Evolutionary conservation across 345 rosid species (phyloP).

Genomic region (Microthlaspi erraticum): DNA sequence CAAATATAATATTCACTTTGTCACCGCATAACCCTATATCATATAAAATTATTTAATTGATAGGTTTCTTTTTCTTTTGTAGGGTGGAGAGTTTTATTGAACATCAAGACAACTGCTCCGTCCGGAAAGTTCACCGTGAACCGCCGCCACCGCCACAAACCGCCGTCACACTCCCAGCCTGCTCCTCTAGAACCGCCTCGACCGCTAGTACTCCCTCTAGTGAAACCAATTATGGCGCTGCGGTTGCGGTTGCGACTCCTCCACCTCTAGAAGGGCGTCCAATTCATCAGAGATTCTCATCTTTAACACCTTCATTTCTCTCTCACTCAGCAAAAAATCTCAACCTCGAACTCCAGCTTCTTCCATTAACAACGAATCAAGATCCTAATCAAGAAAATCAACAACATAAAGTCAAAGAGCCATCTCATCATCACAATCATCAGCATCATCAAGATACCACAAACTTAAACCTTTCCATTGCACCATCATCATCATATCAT

Average conservation of each 20-base stretch:
- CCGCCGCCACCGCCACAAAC: slow-evolving; percentile 52
- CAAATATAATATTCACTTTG: slow-evolving; percentile 48
- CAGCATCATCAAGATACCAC: slow-evolving; percentile 39
- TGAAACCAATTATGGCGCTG: slow-evolving; percentile 60
- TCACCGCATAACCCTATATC: slow-evolving; percentile 52
- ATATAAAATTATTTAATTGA: slow-evolving; percentile 4
- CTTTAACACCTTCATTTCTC: slow-evolving; percentile 15
- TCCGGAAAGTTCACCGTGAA: slow-evolving; percentile 55
- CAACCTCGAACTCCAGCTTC: slow-evolving; percentile 76
- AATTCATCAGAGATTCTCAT: slow-evolving; percentile 26
- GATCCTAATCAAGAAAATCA: slow-evolving; percentile 39
- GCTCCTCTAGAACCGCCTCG: slow-evolving; percentile 76
- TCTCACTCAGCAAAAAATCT: slow-evolving; percentile 43
- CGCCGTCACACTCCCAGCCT: slow-evolving; percentile 51
- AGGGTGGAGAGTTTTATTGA: slow-evolving; percentile 93
- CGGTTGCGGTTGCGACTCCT: slow-evolving; percentile 42
- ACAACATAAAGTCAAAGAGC: slow-evolving; percentile 22
- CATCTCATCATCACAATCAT: slow-evolving; percentile 34
- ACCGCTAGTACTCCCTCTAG: slow-evolving; percentile 78
- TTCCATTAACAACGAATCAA: slow-evolving; percentile 52
- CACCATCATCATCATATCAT: slow-evolving; percentile 43
- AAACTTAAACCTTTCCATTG: slow-evolving; percentile 72
- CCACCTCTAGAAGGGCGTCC: slow-evolving; percentile 41
- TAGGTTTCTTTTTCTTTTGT: slow-evolving; percentile 25
- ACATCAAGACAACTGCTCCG: slow-evolving; percentile 77